Conservation (phyloP, 139 green algal species). For the Pleodorina starrii region DNA sequence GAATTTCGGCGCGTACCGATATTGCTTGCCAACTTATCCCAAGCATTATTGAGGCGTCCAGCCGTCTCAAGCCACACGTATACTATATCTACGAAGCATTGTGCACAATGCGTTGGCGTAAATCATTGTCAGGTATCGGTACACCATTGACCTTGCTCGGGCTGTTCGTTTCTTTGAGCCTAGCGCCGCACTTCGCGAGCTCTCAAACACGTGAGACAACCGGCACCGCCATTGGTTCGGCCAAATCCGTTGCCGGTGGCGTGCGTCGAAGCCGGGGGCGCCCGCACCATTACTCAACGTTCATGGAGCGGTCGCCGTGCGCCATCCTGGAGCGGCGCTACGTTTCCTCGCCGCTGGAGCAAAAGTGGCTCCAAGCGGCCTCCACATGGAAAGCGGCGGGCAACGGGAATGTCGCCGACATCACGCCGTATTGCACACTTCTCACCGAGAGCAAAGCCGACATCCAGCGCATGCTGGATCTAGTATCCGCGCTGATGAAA, state of each 20-base stretch:
- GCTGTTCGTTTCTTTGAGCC: no score
- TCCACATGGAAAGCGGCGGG: neutral
- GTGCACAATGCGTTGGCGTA: no score
- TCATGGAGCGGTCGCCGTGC: slow-evolving; percentile 4
- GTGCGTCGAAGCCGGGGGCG: neutral
- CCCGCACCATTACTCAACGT: neutral
- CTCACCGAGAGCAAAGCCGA: neutral
- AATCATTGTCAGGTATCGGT: no score
- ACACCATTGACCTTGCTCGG: no score
- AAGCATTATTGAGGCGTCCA: no score
- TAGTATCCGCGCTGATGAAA: neutral
- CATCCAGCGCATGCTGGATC: slow-evolving; percentile 11
- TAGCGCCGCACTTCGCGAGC: no score
- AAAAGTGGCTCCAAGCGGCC: neutral
- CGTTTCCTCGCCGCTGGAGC: slow-evolving; percentile 7
- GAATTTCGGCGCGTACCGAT: no score
- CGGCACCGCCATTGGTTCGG: no score
- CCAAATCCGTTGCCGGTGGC: neutral
- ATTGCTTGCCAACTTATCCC: no score
- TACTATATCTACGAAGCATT: no score
- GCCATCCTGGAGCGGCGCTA: slow-evolving; percentile 6
- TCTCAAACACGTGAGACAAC: no score
- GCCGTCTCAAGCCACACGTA: no score
- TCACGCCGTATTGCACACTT: slow-evolving; percentile 6
- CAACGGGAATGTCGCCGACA: neutral